Evolutionary conservation across 176 grass and related monocot species (phyloP), one percentile per base, ranked within the genome.

Genomic region (Carex myosuroides): DNA sequence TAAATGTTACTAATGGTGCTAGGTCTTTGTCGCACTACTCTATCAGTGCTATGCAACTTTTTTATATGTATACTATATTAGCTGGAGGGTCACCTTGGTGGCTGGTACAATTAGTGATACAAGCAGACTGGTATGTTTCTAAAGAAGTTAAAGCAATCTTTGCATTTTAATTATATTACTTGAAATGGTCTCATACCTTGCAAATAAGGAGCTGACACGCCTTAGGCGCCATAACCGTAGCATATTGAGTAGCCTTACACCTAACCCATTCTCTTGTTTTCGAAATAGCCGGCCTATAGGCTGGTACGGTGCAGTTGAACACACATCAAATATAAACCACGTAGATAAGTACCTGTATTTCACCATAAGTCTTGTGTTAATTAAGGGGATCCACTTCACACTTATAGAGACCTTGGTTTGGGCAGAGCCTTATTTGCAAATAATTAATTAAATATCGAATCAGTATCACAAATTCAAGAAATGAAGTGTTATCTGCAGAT

Each of bases 321-420:
- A 94, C 20, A 91, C 81, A 89, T 98, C 95, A 84, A 93, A 98
- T 84, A 98, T 84, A 85, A 98, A 98, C 92, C 92, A 93, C 48
- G 92, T 91, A 5, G 92, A 93, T 77, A 98, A 78, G 42, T 98
- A 98, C 87, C 95, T 98, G 95, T 73, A 77, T 77, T 73, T 70
- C 22, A 55, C 13, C 50, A 77, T 9, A 33, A 77, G 24, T 30
- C 2, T 55, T 30, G 24, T 77, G 73, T 77, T 56, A 77, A 32
- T 77, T 56, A 77, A 32, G 48, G 1, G 70, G 12, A 22, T 32
- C 46, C 48, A 76, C 24, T 76, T 55, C 6, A 10, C 8, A 72
- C 13, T 76, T 76, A 12, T 17, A 76, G 22, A 32, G 13, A 56
- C 6, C 1, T 56, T 54, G 22, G 7, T 32, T 77, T 56, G 22